These are phyloP conservation scores for Vicia sativa DNA, from an alignment of 306 rosid species.

Conservation along the genomic window DNA sequence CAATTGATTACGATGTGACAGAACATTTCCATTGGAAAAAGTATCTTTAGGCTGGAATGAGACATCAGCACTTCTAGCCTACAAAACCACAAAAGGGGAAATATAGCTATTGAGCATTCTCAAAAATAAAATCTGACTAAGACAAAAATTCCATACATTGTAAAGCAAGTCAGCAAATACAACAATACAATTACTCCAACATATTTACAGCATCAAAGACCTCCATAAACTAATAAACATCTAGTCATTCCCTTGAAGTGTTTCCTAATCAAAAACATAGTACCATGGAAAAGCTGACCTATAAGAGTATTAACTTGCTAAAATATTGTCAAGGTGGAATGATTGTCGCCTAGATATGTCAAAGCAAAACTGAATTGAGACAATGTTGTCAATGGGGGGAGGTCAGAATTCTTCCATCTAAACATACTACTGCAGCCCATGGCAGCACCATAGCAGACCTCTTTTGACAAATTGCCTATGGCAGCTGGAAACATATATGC, in stretches of 20 bases:
- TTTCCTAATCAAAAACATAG: conserved; percentile 6
- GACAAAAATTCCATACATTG: neutral
- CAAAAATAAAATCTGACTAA: neutral
- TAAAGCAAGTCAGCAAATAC: conserved; percentile 15
- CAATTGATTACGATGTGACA: conserved; percentile 58
- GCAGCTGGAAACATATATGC: neutral
- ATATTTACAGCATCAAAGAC: neutral
- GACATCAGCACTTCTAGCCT: conserved; percentile 60
- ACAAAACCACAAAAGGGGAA: conserved; percentile 28
- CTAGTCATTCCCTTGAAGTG: neutral
- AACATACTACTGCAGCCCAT: neutral
- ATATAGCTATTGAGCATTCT: conserved; percentile 12
- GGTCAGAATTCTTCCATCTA: neutral
- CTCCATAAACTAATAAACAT: neutral
- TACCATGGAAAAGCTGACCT: neutral
- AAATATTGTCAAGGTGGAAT: neutral
- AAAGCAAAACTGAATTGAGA: neutral
- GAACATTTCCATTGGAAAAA: conserved; percentile 58
- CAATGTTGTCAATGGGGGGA: neutral
- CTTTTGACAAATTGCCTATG: neutral
- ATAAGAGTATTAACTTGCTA: neutral
- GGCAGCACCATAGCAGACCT: neutral
- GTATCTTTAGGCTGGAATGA: conserved; percentile 55
- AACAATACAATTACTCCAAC: neutral
- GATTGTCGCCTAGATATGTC: conserved; percentile 3